Conservation (phyloP, 768 basidiomycete genomes). For the Mycena pura region DNA sequence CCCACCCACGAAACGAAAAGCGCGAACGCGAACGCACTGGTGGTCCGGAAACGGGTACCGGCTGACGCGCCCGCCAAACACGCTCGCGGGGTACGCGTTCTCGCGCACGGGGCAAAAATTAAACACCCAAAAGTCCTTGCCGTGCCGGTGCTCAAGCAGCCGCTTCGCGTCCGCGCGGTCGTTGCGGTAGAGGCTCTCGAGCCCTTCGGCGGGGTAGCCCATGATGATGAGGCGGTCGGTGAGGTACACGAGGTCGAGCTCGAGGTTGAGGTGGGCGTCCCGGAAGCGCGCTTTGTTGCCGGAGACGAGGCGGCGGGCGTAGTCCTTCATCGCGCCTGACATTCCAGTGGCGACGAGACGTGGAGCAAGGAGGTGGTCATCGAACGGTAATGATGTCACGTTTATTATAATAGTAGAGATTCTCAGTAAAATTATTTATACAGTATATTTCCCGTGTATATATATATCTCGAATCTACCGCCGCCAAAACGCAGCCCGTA, state of each 20-base stretch:
- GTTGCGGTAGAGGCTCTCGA: slow-evolving; percentile 85
- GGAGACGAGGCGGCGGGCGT: slow-evolving; percentile 78
- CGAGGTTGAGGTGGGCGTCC: slow-evolving; percentile 69
- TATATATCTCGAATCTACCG: too few species aligned
- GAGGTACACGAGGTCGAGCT: slow-evolving; percentile 66
- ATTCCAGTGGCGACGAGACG: background rate
- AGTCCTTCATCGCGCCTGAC: slow-evolving; percentile 59
- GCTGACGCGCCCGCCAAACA: slow-evolving; percentile 79
- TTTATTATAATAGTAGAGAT: too few species aligned
- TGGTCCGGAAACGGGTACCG: slow-evolving; percentile 92
- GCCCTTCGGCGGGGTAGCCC: slow-evolving; percentile 84
- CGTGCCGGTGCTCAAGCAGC: slow-evolving; percentile 77
- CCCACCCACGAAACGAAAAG: background rate
- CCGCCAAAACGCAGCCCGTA: too few species aligned
- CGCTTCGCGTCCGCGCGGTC: slow-evolving; percentile 73
- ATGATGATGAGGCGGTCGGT: slow-evolving; percentile 79
- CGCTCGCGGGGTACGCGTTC: slow-evolving; percentile 74
- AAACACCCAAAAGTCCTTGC: slow-evolving; percentile 85
- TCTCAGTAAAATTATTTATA: too few species aligned
- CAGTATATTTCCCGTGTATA: too few species aligned
- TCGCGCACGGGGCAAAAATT: slow-evolving; percentile 86
- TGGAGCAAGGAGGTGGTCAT: background rate
- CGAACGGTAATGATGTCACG: too few species aligned
- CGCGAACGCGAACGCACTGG: slow-evolving; percentile 61
- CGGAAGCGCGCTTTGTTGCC: slow-evolving; percentile 81